Evolutionary conservation across 768 basidiomycete genomes (phyloP), one percentile per base, ranked within the genome.

Genomic region (Crassisporium funariophilum): DNA sequence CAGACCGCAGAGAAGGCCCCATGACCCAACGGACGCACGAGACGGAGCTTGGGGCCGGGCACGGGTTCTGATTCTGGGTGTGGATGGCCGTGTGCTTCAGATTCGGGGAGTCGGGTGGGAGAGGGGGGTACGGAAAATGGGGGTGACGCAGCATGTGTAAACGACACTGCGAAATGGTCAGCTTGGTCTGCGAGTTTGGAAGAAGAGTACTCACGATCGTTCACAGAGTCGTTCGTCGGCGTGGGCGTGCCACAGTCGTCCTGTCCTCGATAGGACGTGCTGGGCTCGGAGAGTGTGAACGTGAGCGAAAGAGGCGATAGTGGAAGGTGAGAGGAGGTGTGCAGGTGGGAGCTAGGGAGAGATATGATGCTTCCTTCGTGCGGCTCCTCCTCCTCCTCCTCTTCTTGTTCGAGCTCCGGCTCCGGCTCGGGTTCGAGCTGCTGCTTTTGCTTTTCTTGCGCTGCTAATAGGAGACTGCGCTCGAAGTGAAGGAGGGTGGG

Each of bases 1-100:
- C 87, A 90, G 11, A 91, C 88, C 38, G 75, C 75, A 37, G 82
- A 84, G 63, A 91, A 91, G 1, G 86, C 79, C 33, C 88, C 88
- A 25, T 81, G 77, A 16, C 88, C 88, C 2, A 91, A 73, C 3
- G 72, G 65, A 2, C 71, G 72, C 22, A 80, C 54, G 6, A 90
- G 77, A 16, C 69, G 69, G 13, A 84, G 68, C 13, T 72, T 63
- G n/a, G 69, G 61, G 2, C 56, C 53, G 44, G 59, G 36, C 20
- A 49, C 34, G 43, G 55, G 23, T 24, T 47, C 38, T n/a, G n/a
- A 53, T 50, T 13, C 41, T 10, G 12, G 38, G 40, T 31, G n/a
- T n/a, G n/a, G n/a, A n/a, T n/a, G n/a, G n/a, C n/a, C n/a, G n/a
- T 50, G 19, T 19, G 41, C 29, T 5, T 41, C 20, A 10, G 58